These are phyloP conservation scores for Sphaerulina musiva DNA, from an alignment of 2,329 filamentous ascomycete genomes.

Conservation along the genomic window DNA sequence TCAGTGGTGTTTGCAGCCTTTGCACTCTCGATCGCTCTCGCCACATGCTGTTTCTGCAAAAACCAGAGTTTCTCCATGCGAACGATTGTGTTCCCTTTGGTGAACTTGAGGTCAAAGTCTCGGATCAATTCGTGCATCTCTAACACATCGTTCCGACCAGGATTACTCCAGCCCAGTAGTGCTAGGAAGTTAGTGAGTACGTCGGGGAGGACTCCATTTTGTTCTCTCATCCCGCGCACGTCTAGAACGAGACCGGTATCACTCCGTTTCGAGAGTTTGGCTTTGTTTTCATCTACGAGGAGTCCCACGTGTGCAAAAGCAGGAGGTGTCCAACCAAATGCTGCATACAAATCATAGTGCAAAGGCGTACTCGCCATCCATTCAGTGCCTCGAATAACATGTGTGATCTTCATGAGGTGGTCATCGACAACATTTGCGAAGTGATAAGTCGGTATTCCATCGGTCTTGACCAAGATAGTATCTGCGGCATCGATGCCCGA, in stretches of 20 bases:
- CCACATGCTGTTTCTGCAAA: constrained; percentile 67
- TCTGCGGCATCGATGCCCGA: constrained; percentile 60
- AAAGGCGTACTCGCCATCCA: constrained; percentile 93
- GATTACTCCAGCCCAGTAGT: constrained; percentile 75
- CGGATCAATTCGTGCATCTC: constrained; percentile 63
- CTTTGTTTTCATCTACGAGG: constrained; percentile 42
- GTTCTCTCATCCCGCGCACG: constrained; percentile 51
- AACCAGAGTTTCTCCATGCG: constrained; percentile 72
- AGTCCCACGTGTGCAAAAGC: constrained; percentile 46
- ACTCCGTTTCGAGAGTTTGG: constrained; percentile 67
- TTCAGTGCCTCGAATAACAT: constrained; percentile 90
- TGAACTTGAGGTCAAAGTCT: constrained; percentile 80
- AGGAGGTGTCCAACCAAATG: constrained; percentile 46
- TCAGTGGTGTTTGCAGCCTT: constrained; percentile 35
- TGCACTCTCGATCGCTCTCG: constrained; percentile 41
- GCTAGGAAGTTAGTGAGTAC: constrained; percentile 74
- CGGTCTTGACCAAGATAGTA: constrained; percentile 82
- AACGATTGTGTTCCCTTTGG: constrained; percentile 80
- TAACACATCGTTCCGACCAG: constrained; percentile 61
- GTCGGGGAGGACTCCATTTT: constrained; percentile 56
- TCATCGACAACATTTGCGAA: constrained; percentile 97
- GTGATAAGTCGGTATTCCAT: constrained; percentile 92
- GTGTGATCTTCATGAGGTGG: constrained; percentile 88
- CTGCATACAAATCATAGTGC: constrained; percentile 53
- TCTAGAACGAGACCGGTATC: constrained; percentile 41